These are phyloP conservation scores for Breynia disticha DNA, from an alignment of 441 rosid genomes.

Conservation along the genomic window DNA sequence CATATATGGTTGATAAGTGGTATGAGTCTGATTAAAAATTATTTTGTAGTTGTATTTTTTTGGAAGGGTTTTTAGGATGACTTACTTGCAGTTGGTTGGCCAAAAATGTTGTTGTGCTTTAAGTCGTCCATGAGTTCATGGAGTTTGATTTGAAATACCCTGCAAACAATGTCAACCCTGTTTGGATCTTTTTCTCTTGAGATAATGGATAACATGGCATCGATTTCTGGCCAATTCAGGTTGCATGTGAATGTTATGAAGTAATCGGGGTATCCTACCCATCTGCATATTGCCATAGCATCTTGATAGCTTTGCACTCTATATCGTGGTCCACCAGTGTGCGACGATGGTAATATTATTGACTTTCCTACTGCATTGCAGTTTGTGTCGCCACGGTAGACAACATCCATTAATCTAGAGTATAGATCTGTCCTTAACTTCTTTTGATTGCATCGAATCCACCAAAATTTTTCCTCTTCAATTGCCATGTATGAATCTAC, in stretches of 20 bases:
- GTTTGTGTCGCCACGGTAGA: neutral
- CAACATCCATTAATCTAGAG: neutral
- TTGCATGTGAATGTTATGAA: conserved; percentile 1
- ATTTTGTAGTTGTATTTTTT: no score
- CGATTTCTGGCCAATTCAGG: neutral
- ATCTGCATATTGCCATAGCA: neutral
- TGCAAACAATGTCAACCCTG: neutral
- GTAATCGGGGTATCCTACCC: neutral
- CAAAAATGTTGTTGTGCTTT: neutral
- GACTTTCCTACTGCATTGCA: neutral
- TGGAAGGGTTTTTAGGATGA: neutral
- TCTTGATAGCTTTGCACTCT: conserved; percentile 6
- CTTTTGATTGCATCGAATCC: neutral
- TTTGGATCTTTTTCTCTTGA: neutral
- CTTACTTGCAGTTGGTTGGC: neutral
- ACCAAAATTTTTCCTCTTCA: neutral
- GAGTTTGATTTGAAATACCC: conserved; percentile 5
- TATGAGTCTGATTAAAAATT: neutral
- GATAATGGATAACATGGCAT: no score
- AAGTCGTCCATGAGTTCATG: neutral
- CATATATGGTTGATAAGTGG: neutral
- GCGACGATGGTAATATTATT: neutral
- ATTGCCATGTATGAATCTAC: conserved; percentile 1
- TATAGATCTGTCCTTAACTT: neutral
- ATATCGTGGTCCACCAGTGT: neutral